These are phyloP conservation scores for Penicillium sp. DNA, from an alignment of 2,329 filamentous ascomycete species.

Conservation along the genomic window DNA sequence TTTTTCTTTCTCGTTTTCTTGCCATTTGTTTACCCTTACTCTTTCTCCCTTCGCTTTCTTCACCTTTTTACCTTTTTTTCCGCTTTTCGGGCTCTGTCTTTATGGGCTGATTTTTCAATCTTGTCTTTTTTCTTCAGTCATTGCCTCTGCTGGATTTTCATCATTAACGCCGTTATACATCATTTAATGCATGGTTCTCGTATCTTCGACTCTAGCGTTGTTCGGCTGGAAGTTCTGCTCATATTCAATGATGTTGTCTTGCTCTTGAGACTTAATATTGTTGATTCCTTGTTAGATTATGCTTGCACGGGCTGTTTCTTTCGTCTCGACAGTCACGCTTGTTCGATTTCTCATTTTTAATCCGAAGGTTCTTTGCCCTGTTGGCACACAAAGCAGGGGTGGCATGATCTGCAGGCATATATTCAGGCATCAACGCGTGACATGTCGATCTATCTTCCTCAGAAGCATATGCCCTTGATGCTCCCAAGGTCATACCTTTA, in stretches of 20 bases:
- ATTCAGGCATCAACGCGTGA: too few relatives aligned
- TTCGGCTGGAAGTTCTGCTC: background rate
- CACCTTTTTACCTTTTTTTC: conserved; percentile 8
- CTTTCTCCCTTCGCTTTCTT: conserved; percentile 7
- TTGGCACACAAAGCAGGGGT: too few relatives aligned
- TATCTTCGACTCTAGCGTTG: background rate
- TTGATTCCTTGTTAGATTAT: background rate
- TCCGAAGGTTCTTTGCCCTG: too few relatives aligned
- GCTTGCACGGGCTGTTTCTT: background rate
- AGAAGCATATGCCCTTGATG: too few relatives aligned
- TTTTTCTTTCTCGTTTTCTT: conserved; percentile 14
- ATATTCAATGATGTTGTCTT: background rate
- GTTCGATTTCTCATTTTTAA: too few relatives aligned
- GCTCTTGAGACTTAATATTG: background rate
- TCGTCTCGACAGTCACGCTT: background rate
- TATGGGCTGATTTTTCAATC: conserved; percentile 5
- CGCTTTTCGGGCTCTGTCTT: conserved; percentile 3
- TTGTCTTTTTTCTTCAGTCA: conserved; percentile 5
- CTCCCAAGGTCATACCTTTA: too few relatives aligned
- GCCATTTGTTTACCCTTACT: conserved; percentile 13
- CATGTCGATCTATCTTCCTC: too few relatives aligned
- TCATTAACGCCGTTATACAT: conserved; percentile 18
- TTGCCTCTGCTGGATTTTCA: conserved; percentile 7
- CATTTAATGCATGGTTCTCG: conserved; percentile 24
- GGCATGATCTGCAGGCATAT: too few relatives aligned